phyloP scores from a whole-genome alignment of 192 early-diverging fungal species.

The Umbelopsis sp. region DNA sequence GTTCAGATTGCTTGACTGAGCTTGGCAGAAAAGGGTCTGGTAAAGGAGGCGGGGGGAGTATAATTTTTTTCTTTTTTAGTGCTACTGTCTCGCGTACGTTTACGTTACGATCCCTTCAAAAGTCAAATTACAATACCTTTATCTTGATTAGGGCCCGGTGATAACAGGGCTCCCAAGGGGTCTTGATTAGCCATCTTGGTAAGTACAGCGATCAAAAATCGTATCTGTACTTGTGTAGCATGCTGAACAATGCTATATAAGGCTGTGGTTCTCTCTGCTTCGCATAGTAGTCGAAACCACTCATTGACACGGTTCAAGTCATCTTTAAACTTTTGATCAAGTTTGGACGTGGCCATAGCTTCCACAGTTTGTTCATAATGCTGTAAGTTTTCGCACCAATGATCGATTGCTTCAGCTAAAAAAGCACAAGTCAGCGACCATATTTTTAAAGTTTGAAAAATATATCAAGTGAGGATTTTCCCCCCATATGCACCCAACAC shows the following conservation, averaged over 20 bases:
- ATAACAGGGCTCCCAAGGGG: constrained; percentile 55
- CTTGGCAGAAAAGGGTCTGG: background rate
- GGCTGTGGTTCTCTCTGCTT: constrained; percentile 90
- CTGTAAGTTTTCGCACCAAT: constrained; percentile 89
- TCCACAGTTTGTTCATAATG: constrained; percentile 92
- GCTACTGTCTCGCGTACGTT: background rate
- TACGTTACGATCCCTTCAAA: background rate
- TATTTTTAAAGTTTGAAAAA: background rate
- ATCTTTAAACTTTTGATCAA: constrained; percentile 86
- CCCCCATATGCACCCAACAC: too few species aligned
- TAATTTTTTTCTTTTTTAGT: background rate
- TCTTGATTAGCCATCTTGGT: constrained; percentile 91
- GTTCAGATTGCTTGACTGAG: constrained; percentile 1
- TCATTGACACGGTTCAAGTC: constrained; percentile 92
- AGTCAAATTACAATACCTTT: constrained; percentile 47
- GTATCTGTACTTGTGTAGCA: constrained; percentile 87
- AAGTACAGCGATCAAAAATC: constrained; percentile 92
- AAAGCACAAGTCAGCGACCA: background rate
- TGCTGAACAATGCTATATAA: constrained; percentile 92
- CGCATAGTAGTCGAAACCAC: constrained; percentile 89
- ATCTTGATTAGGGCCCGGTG: constrained; percentile 45
- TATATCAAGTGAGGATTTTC: too few species aligned
- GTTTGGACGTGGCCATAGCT: constrained; percentile 79
- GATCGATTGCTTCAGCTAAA: constrained; percentile 76
- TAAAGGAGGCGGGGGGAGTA: background rate